Evolutionary conservation across 202 grass and related monocot species (phyloP).

Genomic region (Dendrocalamus latiflorus): DNA sequence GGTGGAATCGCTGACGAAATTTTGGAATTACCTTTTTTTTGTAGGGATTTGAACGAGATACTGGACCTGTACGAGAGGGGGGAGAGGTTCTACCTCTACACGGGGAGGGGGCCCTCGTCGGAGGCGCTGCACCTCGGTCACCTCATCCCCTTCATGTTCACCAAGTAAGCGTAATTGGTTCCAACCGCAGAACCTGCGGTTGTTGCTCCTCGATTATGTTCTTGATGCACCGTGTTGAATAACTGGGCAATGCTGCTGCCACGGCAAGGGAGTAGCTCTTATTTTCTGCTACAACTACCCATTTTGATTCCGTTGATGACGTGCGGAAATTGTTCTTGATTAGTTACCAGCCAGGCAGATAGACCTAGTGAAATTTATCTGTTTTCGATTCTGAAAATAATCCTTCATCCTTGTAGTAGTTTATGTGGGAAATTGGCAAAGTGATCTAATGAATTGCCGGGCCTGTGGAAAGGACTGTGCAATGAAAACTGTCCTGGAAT

Average conservation of each 20-base stretch:
- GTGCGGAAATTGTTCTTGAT: not conserved
- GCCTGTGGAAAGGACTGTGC: not conserved
- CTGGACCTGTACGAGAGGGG: conserved; percentile 77
- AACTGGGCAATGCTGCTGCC: not conserved
- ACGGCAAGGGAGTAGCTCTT: not conserved
- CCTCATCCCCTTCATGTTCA: conserved; percentile 97
- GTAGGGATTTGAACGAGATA: conserved; percentile 77
- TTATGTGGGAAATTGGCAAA: not conserved
- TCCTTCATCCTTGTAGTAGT: not conserved
- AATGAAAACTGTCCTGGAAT: not conserved
- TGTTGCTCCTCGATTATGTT: not conserved
- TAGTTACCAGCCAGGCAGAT: not conserved
- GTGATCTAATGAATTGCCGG: not conserved
- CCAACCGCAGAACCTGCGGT: not conserved
- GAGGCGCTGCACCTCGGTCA: conserved; percentile 91
- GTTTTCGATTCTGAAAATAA: not conserved
- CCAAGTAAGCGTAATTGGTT: conserved; percentile 48
- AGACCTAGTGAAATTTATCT: not conserved
- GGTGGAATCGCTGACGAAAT: not conserved
- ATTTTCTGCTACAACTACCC: not conserved
- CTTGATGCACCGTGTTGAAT: not conserved
- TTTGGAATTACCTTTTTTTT: not conserved
- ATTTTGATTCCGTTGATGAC: not conserved
- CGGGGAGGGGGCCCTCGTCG: conserved; percentile 82
- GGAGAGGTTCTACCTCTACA: conserved; percentile 89